Conservation (phyloP, 2,329 filamentous ascomycete genomes). For the Colletotrichum karsti region DNA sequence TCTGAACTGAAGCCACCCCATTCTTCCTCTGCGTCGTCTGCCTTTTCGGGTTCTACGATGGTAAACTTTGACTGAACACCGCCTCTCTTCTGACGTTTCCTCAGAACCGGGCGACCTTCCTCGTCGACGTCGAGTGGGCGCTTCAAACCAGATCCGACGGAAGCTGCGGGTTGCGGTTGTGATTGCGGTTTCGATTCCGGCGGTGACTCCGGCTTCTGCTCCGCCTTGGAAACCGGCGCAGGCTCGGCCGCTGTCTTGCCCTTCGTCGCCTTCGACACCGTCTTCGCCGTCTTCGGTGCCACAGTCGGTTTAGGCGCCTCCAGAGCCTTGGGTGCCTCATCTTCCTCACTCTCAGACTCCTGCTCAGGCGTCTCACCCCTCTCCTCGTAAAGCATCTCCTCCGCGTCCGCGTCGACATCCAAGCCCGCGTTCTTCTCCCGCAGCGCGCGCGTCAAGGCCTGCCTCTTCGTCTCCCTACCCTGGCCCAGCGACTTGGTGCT, state of each 20-base stretch:
- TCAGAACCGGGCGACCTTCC: conserved; percentile 81
- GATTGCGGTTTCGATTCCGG: neutral
- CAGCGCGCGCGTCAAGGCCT: conserved; percentile 70
- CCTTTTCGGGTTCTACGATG: conserved; percentile 47
- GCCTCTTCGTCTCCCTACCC: conserved; percentile 74
- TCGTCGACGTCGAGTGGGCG: conserved; percentile 83
- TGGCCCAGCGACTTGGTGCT: conserved; percentile 83
- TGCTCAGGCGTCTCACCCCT: conserved; percentile 38
- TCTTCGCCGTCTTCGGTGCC: neutral
- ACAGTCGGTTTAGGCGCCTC: neutral
- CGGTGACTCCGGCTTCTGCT: neutral
- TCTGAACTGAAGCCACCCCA: conserved; percentile 33
- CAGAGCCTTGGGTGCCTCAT: conserved; percentile 31
- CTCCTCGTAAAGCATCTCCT: conserved; percentile 61
- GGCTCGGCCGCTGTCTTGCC: conserved; percentile 4
- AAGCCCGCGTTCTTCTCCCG: conserved; percentile 73
- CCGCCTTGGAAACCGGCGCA: neutral
- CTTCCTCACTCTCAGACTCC: conserved; percentile 39
- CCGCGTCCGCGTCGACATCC: conserved; percentile 58
- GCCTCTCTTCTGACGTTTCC: conserved; percentile 80
- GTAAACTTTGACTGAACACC: conserved; percentile 65
- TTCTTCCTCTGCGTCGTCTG: conserved; percentile 36
- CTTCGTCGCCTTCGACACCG: conserved; percentile 4
- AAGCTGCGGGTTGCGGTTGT: neutral
- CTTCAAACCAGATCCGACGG: conserved; percentile 82